Evolutionary conservation across 2,329 filamentous ascomycete genomes (phyloP).

Genomic region (Aspergillus hiratsukae): DNA sequence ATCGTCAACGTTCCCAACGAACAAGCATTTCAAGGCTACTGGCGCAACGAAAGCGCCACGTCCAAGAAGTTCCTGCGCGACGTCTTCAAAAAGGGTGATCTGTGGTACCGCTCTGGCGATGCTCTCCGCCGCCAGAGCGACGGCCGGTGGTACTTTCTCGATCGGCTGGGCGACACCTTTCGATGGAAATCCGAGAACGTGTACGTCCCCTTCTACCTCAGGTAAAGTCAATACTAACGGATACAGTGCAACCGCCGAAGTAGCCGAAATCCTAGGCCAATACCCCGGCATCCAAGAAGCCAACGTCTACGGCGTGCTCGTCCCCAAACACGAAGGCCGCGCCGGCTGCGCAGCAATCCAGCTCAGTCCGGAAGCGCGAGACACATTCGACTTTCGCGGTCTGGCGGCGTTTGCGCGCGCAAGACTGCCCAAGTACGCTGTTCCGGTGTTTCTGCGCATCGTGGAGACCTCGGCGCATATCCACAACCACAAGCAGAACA

Average conservation of each 20-base stretch:
- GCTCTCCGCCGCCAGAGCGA: slow-evolving; percentile 58
- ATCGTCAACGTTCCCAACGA: slow-evolving; percentile 59
- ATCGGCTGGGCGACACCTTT: slow-evolving; percentile 68
- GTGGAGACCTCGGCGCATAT: slow-evolving; percentile 43
- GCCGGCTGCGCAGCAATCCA: slow-evolving; percentile 58
- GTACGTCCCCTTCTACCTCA: slow-evolving; percentile 23
- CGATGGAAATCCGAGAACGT: slow-evolving; percentile 71
- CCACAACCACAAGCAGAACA: slow-evolving; percentile 77
- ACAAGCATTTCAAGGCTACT: slow-evolving; percentile 64
- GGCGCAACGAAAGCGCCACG: slow-evolving; percentile 63
- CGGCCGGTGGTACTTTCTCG: slow-evolving; percentile 66
- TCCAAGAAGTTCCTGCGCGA: slow-evolving; percentile 61
- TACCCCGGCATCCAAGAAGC: slow-evolving; percentile 60
- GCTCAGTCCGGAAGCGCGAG: slow-evolving; percentile 49
- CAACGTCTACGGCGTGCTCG: slow-evolving; percentile 64
- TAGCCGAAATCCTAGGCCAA: slow-evolving; percentile 58
- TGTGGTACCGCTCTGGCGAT: slow-evolving; percentile 66
- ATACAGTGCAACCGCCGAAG: slow-evolving; percentile 54
- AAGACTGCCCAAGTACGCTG: slow-evolving; percentile 66
- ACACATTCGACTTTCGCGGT: slow-evolving; percentile 55
- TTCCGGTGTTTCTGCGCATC: slow-evolving; percentile 67
- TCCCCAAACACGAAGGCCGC: slow-evolving; percentile 64
- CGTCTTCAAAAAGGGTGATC: slow-evolving; percentile 63
- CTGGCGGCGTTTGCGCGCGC: slow-evolving; percentile 56
- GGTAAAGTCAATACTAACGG: neutral